Evolutionary conservation across 2,329 filamentous ascomycete genomes (phyloP), one percentile per base, ranked within the genome.

Genomic region (Catunica adiposa): DNA sequence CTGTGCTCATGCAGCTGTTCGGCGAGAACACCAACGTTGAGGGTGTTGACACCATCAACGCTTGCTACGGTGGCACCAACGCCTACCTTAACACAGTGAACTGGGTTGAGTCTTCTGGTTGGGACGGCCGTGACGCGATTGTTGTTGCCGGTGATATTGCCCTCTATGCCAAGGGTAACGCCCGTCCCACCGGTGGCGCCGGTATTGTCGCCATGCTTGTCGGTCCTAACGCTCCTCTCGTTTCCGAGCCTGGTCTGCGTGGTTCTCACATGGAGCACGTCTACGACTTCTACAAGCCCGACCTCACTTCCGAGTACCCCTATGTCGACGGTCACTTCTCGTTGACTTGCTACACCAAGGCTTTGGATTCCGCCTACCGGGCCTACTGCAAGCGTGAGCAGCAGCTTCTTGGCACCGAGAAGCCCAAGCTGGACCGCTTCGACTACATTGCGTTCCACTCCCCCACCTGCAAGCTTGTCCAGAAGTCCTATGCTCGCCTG

Each of bases 201-300:
- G 86, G 86, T 63, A 82, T 78, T 61, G 83, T 90, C 59, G 86
- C 86, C 65, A 77, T 90, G 75, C 73, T 90, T 62, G 77, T 90
- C 63, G 86, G 86, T 56, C 85, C 86, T 58, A 73, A 89, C 66
- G 86, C 86, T 54, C 85, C 85, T 56, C 72, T 90, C 60, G 84
- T 83, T 59, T 73, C 84, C 61, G 86, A 90, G 71, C 80, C 86
- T 53, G 86, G 86, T 66, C 79, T 89, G 66, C 82, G 86, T 65
- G 86, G 83, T 66, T 82, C 76, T 64, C 88, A 86, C 74, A 83
- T 89, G 81, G 76, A 82, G 69, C 86, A 90, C 71, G 83, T 82
- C 63, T 92, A 90, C 70, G 86, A 90, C 70, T 90, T 90, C 69
- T 90, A 88, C 80, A 90, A 90, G 81, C 85, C 86, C 64, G 86